Evolutionary conservation across 331 rosid genomes (phyloP), one percentile per base, ranked within the genome.

Genomic region (Spiraea crenata): DNA sequence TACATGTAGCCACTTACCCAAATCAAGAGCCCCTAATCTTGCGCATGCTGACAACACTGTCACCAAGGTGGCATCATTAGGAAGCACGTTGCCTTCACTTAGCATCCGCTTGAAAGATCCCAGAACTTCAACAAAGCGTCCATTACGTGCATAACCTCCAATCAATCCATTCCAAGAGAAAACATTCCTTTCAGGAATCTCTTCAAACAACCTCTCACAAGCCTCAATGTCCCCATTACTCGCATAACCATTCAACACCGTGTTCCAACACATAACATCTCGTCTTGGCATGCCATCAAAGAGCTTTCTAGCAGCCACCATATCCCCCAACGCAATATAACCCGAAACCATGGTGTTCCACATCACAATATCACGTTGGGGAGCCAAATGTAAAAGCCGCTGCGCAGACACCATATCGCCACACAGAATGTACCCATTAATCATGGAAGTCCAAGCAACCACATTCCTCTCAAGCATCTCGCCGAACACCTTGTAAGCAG

Each of bases 261-360:
- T 80, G 66, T 89, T 91, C 97, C 97, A 91, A 34, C 85, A 82
- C 87, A 87, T 84, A 2, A 83, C 71, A 69, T 91, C 96, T 13
- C 85, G 74, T 31, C 67, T 74, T 0, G 93, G 91, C 90, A 87
- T 85, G 52, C 63, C 69, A 84, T 91, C 86, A 34, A 89, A 91
- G 48, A 89, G 85, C 64, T 74, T 62, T 5, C 87, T 77, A 9
- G 97, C 93, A 0, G 77, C 59, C n/a, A 12, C 85, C 91, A 87
- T 82, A 58, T 89, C 78, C 44, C 84, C 80, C 64, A 20, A 20
- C 59, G 81, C 84, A 39, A 89, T 84, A 56, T 88, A 91, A 50
- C 97, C 96, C 0, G 84, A 75, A 69, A 91, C 58, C 74, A 91
- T 50, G 11, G 79, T 84, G 83, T 83, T 89, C 90, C 96, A 91